These are phyloP conservation scores for Cyclostephanos tholiformis DNA, from an alignment of 108 stramenopile species.

Conservation along the genomic window DNA sequence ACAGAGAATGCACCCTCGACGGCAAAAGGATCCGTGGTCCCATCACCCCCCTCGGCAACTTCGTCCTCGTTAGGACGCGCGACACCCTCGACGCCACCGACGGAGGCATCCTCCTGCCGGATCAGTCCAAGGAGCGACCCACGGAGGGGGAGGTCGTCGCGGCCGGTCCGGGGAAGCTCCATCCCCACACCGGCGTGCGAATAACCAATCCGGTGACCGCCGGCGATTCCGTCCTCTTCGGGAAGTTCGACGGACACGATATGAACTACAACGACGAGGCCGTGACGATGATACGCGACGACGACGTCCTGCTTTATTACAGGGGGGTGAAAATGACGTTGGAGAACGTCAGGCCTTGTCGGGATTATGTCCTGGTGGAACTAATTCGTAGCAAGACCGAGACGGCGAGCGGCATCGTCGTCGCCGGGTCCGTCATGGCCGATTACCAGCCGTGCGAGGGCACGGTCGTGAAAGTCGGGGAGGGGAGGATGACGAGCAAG, in stretches of 20 bases:
- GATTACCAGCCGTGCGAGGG: constrained; percentile 83
- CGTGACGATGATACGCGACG: constrained; percentile 92
- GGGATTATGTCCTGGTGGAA: constrained; percentile 91
- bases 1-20: constrained; percentile 58
- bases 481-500: constrained; percentile 86
- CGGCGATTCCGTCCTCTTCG: constrained; percentile 87
- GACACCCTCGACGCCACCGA: constrained; percentile 83
- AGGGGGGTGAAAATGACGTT: constrained; percentile 83
- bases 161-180: constrained; percentile 88
- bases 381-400: constrained; percentile 66
- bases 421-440: constrained; percentile 78
- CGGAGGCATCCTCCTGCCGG: constrained; percentile 92
- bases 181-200: constrained; percentile 86
- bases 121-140: constrained; percentile 87
- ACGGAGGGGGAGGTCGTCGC: constrained; percentile 91
- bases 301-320: constrained; percentile 90
- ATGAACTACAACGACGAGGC: constrained; percentile 91
- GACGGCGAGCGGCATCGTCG: constrained; percentile 84
- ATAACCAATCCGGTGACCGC: constrained; percentile 83
- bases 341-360: constrained; percentile 80
- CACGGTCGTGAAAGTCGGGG: constrained; percentile 90
- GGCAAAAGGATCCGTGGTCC: constrained; percentile 80
- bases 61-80: constrained; percentile 81
- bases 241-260: constrained; percentile 90
- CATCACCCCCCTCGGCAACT: constrained; percentile 86